Conservation (phyloP, 2,329 filamentous ascomycete species). For the Dactylellina leptospora region DNA sequence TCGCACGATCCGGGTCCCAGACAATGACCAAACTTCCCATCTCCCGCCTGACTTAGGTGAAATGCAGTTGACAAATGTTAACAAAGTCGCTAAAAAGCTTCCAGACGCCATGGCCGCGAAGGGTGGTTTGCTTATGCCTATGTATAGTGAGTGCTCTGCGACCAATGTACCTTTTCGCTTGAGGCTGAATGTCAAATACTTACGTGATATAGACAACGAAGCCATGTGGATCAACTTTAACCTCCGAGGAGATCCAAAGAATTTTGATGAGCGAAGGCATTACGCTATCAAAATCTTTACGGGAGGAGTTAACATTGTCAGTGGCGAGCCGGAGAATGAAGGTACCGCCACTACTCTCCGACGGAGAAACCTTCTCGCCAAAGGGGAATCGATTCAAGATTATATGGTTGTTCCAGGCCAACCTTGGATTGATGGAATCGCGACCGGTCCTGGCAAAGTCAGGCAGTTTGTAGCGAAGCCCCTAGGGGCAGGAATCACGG, state of each 20-base stretch:
- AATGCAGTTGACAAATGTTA: constrained; percentile 5
- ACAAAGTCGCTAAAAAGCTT: background rate
- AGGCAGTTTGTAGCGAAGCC: constrained; percentile 13
- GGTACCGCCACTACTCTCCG: constrained; percentile 4
- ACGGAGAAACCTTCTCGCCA: constrained; percentile 3
- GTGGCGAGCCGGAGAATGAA: constrained; percentile 12
- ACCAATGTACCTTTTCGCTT: too few relatives aligned
- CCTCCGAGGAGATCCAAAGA: background rate
- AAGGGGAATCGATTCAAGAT: constrained; percentile 8
- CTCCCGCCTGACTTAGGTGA: constrained; percentile 1
- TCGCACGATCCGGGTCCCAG: background rate
- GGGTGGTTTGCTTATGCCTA: constrained; percentile 3
- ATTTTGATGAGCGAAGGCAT: background rate
- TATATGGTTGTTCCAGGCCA: constrained; percentile 17
- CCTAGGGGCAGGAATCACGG: constrained; percentile 3
- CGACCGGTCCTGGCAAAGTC: background rate
- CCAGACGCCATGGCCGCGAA: constrained; percentile 6
- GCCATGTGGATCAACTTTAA: constrained; percentile 12
- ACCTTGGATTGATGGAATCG: constrained; percentile 13
- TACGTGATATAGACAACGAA: constrained; percentile 3
- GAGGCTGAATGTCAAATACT: background rate
- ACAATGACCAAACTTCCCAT: constrained; percentile 10
- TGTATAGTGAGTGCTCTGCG: constrained; percentile 14
- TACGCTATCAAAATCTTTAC: constrained; percentile 9
- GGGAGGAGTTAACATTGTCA: constrained; percentile 13